phyloP scores from a whole-genome alignment of 106 monocot species.

The Dendrobium catenatum region DNA sequence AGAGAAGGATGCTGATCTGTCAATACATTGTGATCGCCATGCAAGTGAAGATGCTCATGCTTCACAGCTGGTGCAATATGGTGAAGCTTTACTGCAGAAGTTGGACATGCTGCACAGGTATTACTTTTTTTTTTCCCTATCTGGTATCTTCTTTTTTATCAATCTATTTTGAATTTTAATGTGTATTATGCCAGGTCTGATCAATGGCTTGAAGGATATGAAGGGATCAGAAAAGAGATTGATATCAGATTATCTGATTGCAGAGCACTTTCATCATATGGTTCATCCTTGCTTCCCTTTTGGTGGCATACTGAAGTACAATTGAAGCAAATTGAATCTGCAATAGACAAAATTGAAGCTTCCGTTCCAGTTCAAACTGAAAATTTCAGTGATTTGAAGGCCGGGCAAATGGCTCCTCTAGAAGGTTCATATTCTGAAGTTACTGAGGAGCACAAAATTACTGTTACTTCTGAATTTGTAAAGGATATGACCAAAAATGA shows the following conservation, averaged over 20 bases:
- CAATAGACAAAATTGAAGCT: slow-evolving; percentile 37
- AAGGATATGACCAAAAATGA: slow-evolving; percentile 2
- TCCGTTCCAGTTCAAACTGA: slow-evolving; percentile 10
- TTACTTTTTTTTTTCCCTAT: background rate
- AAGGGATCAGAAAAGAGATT: slow-evolving; percentile 57
- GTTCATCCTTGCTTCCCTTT: slow-evolving; percentile 80
- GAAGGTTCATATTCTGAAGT: background rate
- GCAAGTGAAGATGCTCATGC: slow-evolving; percentile 41
- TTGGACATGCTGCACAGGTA: slow-evolving; percentile 22
- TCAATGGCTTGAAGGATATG: slow-evolving; percentile 16
- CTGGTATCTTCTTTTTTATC: background rate
- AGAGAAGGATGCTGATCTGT: slow-evolving; percentile 12
- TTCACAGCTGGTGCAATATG: slow-evolving; percentile 44
- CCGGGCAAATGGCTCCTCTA: slow-evolving; percentile 1
- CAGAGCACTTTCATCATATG: slow-evolving; percentile 70
- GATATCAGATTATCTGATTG: slow-evolving; percentile 84
- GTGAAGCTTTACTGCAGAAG: slow-evolving; percentile 64
- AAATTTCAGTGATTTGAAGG: slow-evolving; percentile 5
- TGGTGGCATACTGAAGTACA: slow-evolving; percentile 78
- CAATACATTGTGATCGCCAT: slow-evolving; percentile 8
- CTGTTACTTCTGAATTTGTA: background rate
- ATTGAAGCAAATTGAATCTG: slow-evolving; percentile 56
- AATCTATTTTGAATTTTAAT: background rate
- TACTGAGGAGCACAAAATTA: background rate
- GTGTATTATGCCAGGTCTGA: slow-evolving; percentile 24